Percentiles rank a stretch among this genome's conserved stretches.
phyloP scores from a whole-genome alignment of 768 basidiomycete species.

The Macrolepiota albuminosa region DNA sequence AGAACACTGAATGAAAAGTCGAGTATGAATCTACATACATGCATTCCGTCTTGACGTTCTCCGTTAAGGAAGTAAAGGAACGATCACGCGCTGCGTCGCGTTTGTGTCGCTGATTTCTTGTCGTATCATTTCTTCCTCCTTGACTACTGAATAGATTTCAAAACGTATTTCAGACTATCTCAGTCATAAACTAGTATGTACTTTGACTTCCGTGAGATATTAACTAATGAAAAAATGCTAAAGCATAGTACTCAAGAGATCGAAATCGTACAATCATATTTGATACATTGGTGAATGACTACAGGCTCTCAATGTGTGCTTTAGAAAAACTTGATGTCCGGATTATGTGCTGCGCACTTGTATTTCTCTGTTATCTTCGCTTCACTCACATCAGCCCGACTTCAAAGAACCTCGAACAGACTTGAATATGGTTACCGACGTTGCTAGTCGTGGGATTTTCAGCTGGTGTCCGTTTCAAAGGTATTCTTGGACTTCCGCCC shows the following conservation, averaged over 20 bases:
- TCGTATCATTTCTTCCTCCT: too few relatives aligned
- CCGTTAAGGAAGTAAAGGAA: too few relatives aligned
- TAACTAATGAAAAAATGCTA: not conserved
- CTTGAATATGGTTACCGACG: not conserved
- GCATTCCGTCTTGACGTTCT: too few relatives aligned
- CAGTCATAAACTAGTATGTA: too few relatives aligned
- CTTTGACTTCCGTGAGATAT: not conserved
- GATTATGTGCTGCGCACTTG: not conserved
- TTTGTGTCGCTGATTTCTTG: not conserved
- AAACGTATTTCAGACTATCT: not conserved
- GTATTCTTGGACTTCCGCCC: not conserved
- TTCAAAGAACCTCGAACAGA: not conserved
- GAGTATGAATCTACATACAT: too few relatives aligned
- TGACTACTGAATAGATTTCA: too few relatives aligned
- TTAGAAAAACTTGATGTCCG: not conserved
- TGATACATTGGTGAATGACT: not conserved
- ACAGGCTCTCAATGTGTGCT: not conserved
- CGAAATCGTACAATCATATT: not conserved
- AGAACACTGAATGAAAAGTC: too few relatives aligned
- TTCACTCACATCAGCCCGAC: not conserved
- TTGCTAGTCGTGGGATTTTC: not conserved
- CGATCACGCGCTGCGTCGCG: not conserved
- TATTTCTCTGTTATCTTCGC: not conserved
- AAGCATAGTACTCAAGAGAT: not conserved
- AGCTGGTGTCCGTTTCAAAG: not conserved